Base-by-base conservation (phyloP, 352 stramenopile species). In the Phytophthora niederhauseri region DNA sequence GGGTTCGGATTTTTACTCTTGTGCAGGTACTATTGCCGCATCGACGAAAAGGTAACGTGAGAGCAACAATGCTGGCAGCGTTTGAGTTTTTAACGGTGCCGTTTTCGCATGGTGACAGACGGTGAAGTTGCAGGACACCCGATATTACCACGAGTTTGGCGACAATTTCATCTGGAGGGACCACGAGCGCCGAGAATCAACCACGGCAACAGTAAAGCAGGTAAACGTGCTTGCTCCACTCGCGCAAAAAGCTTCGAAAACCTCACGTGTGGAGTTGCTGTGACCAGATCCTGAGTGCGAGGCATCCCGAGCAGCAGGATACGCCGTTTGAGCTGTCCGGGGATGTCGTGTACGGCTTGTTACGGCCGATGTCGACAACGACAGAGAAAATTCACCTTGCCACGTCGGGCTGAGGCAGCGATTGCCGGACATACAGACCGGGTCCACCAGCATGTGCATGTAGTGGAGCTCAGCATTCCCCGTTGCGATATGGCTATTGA, bases 61-160 rank as follows among this genome's bases (percentile, higher is more conserved):
- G 14, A 34, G 30, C 30, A 34, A 45, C 41, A 24, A 9, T 24
- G 41, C 24, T 17, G 9, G 4, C 14, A 26, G 4, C 8, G 22
- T 26, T 6, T 41, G 26, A n/a, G 20, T 34, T 9, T 70, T 6
- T 56, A 20, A 46, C 5, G 6, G 36, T n/a, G 14, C 4, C 14
- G 17, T 34, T 20, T 56, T 50, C 51, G 45, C 30, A 4, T 17
- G 7, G 38, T 22, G 56, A 12, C 54, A 90, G 79, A 73, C 69
- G 49, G 61, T 90, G 6, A 78, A 77, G 56, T 55, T 91, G 3
- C 46, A 79, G 14, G 81, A 91, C 41, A 84, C 80, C 1, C 77
- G 83, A 22, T 90, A 90, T 55, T 90, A 90, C 57, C 83, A 91
- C 41, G 81, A 90, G 41, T 91, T 90, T 55, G 80, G 64, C 11